Conservation (phyloP, 345 rosid species). For the Murraya koenigii region DNA sequence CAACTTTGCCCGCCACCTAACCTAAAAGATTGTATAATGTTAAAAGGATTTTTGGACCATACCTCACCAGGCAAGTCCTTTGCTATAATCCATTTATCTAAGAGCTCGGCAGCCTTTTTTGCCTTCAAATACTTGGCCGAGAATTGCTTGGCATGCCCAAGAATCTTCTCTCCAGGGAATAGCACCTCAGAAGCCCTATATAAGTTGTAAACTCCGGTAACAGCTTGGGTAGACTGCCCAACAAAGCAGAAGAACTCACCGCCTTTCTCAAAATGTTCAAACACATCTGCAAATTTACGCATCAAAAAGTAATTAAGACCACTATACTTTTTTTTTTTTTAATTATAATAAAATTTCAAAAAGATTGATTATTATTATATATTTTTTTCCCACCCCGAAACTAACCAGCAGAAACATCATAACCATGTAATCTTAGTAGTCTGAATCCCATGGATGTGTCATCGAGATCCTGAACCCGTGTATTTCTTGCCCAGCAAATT, state of each 20-base stretch:
- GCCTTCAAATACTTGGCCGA: slow-evolving; percentile 45
- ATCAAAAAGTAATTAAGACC: not conserved
- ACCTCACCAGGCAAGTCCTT: slow-evolving; percentile 98
- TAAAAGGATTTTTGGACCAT: not conserved
- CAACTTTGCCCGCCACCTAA: too few relatives aligned
- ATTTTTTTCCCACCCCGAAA: too few relatives aligned
- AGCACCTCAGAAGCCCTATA: slow-evolving; percentile 75
- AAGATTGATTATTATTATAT: not conserved
- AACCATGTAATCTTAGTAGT: slow-evolving; percentile 66
- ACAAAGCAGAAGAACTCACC: slow-evolving; percentile 71
- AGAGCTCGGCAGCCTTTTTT: slow-evolving; percentile 54
- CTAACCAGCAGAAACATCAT: slow-evolving; percentile 74
- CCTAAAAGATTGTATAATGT: not conserved
- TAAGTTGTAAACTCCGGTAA: slow-evolving; percentile 86
- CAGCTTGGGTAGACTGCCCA: slow-evolving; percentile 87
- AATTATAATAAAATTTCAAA: too few relatives aligned
- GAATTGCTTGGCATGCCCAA: slow-evolving; percentile 59
- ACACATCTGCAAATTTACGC: slow-evolving; percentile 51
- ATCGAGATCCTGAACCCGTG: slow-evolving; percentile 74
- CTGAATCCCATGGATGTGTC: slow-evolving; percentile 97
- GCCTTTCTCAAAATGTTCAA: slow-evolving; percentile 61
- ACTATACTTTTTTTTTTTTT: too few relatives aligned
- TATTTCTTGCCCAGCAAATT: slow-evolving; percentile 91
- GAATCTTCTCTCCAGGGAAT: slow-evolving; percentile 70
- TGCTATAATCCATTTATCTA: slow-evolving; percentile 92